Percentiles rank a stretch among this genome's conserved stretches.
phyloP scores from a whole-genome alignment of 441 rosid species.

The Rhodomyrtus psidioides region DNA sequence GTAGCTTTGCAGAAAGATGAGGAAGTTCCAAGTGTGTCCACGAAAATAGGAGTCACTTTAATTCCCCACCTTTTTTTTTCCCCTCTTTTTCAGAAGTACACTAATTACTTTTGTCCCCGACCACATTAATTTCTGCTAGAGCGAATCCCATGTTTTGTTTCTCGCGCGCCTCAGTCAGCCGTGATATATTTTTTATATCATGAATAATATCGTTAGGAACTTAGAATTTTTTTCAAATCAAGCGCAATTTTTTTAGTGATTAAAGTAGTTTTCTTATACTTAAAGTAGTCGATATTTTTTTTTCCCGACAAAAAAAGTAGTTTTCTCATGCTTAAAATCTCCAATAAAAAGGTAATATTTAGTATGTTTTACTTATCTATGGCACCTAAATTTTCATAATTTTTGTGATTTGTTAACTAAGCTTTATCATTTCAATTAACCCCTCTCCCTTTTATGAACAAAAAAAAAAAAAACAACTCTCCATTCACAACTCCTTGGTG shows the following conservation, averaged over 20 bases:
- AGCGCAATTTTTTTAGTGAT: background rate
- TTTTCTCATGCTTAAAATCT: background rate
- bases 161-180: accelerated
- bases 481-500: background rate
- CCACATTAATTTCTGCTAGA: background rate
- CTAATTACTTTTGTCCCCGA: background rate
- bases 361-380: too few relatives aligned
- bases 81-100: background rate
- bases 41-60: background rate
- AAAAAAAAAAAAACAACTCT: too few relatives aligned
- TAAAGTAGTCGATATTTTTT: background rate
- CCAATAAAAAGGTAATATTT: too few relatives aligned
- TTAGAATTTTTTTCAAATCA: background rate
- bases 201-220: background rate
- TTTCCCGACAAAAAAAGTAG: too few relatives aligned
- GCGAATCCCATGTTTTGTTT: background rate
- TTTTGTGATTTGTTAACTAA: too few relatives aligned
- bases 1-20: background rate
- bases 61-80: background rate
- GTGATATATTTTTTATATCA: background rate
- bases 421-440: too few relatives aligned
- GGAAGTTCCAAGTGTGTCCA: background rate
- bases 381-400: too few relatives aligned
- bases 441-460: background rate
- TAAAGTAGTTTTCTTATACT: background rate